Evolutionary conservation across 2,329 filamentous ascomycete genomes (phyloP), one percentile per base, ranked within the genome.

Genomic region (Hymenoscyphus salicellus): DNA sequence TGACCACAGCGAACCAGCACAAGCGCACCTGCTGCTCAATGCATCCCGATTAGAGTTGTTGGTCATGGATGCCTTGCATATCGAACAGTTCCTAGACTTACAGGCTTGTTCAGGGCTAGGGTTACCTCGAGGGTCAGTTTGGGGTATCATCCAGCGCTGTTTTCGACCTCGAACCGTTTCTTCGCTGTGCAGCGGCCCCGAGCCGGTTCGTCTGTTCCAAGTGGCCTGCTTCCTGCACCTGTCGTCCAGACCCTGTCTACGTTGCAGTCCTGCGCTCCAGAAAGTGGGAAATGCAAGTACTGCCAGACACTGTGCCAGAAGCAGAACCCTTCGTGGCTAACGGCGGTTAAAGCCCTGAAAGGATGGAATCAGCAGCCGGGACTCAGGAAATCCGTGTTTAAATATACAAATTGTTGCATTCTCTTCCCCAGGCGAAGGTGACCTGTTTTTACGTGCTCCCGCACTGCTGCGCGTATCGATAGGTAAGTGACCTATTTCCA

Each of bases 231-330:
- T 43, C 17, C 41, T 20, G 17, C 1, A 43, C 41, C 41, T n/a
- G 16, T 43, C 16, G 17, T n/a, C n/a, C n/a, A n/a, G n/a, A 14
- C 16, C 38, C 43, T 49, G 43, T 49, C 43, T 8, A 49, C 46
- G 46, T 52, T 52, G 20, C 46, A 52, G 46, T 52, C 20, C 20
- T 52, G 46, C 46, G 46, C 46, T 52, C 46, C 46, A 52, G 46
- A 52, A 52, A 52, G 46, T 52, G 46, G 46, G 46, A 52, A 52
- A 52, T 52, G 46, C 20, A n/a, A n/a, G n/a, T n/a, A 20, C 43
- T 46, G 43, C 20, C 7, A 49, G n/a, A 11, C 20, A n/a, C 41
- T 2, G 43, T 8, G 43, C n/a, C 43, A 23, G n/a, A 46, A 11
- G 46, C 20, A 5, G 10, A 26, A 52, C 23, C 46, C 46, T 6